These are phyloP conservation scores for Wallemia mellicola DNA, from an alignment of 1,284 basidiomycete species.

Conservation along the genomic window DNA sequence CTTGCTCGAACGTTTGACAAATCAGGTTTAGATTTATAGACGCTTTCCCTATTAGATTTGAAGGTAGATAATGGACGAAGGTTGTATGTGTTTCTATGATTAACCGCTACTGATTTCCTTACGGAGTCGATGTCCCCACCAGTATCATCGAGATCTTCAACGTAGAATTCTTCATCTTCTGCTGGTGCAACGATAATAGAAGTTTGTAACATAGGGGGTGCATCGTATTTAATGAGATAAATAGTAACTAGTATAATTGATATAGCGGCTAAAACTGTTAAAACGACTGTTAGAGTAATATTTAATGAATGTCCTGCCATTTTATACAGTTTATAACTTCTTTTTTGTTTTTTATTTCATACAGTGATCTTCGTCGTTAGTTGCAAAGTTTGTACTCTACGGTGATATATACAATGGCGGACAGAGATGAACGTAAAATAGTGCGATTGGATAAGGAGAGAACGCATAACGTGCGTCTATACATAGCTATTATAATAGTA, in stretches of 20 bases:
- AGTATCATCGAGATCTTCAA: background rate
- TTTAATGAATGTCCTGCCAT: background rate
- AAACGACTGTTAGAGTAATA: background rate
- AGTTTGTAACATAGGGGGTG: background rate
- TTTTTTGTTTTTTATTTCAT: too few species aligned
- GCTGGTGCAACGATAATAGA: background rate
- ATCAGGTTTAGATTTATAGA: background rate
- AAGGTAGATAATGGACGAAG: background rate
- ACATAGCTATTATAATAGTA: background rate
- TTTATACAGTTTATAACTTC: too few species aligned
- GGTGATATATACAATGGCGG: too few species aligned
- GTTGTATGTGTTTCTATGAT: background rate
- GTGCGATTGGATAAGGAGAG: background rate
- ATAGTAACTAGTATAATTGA: background rate
- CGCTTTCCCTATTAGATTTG: too few species aligned
- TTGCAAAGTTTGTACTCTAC: too few species aligned
- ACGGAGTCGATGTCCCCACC: background rate
- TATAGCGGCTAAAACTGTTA: background rate
- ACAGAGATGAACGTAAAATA: background rate
- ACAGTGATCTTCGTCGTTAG: too few species aligned
- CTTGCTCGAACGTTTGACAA: background rate
- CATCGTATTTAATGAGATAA: background rate
- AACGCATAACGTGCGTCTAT: background rate
- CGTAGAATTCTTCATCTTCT: background rate
- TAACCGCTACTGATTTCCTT: too few species aligned